A percentile compares a stretch with the other conserved stretches of the same genome.
Evolutionary conservation across 495 filamentous ascomycete species (phyloP).

Genomic region (Xylaria palmicola): DNA sequence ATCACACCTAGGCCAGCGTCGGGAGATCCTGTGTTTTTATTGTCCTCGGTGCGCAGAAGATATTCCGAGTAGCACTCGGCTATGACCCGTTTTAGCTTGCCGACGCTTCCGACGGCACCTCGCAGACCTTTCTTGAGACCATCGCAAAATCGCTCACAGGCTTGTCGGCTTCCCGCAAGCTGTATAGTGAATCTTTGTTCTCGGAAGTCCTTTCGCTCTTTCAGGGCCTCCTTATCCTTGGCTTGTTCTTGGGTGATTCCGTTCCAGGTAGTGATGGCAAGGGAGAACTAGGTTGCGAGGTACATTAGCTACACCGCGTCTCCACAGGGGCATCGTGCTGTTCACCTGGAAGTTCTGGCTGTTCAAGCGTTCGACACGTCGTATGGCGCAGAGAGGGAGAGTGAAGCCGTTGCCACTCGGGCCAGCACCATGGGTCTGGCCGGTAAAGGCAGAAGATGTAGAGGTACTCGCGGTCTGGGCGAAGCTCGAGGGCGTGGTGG

Average conservation of each 20-base stretch:
- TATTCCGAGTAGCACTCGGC: conserved; percentile 91
- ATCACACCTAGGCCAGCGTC: conserved; percentile 91
- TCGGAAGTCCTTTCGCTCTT: conserved; percentile 51
- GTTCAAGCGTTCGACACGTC: conserved; percentile 87
- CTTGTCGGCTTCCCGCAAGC: conserved; percentile 80
- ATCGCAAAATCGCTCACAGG: conserved; percentile 95
- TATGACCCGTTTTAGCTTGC: conserved; percentile 73
- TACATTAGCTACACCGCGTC: not conserved
- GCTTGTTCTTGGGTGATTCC: conserved; percentile 57
- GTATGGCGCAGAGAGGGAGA: conserved; percentile 87
- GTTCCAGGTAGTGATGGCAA: conserved; percentile 96
- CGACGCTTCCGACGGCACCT: conserved; percentile 80
- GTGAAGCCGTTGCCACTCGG: conserved; percentile 97
- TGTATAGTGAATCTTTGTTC: conserved; percentile 87
- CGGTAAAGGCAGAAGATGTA: conserved; percentile 76
- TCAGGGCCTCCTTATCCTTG: conserved; percentile 43
- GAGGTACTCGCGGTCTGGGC: conserved; percentile 70
- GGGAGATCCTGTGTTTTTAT: conserved; percentile 63
- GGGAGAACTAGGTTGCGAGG: conserved; percentile 62
- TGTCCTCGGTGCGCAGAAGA: conserved; percentile 62
- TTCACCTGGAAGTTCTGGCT: conserved; percentile 74
- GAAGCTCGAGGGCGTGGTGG: conserved; percentile 88
- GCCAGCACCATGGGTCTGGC: conserved; percentile 84
- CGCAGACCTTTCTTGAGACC: conserved; percentile 85
- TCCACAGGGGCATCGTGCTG: not conserved